These are phyloP conservation scores for Kwoniella newhampshirensis DNA, from an alignment of 768 basidiomycete species.

Conservation along the genomic window DNA sequence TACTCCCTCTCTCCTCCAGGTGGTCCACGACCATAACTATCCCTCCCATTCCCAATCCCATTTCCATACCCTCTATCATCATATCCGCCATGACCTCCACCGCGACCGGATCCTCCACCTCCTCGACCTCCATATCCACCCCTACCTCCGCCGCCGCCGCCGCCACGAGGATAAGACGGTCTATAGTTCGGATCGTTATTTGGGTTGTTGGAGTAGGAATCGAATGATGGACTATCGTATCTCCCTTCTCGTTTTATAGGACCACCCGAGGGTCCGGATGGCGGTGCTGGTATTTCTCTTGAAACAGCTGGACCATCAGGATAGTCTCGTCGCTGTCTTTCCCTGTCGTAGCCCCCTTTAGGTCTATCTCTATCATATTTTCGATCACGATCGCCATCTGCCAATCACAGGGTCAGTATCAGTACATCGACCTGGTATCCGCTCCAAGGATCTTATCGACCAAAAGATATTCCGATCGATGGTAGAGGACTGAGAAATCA, in stretches of 20 bases:
- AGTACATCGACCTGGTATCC: too few relatives aligned
- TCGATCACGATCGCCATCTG: conserved; percentile 6
- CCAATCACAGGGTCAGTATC: too few relatives aligned
- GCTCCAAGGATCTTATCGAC: conserved; percentile 1
- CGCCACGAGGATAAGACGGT: not conserved
- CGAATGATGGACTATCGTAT: not conserved
- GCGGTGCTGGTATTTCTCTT: not conserved
- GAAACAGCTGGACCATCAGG: not conserved
- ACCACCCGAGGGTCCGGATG: not conserved
- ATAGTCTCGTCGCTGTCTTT: not conserved
- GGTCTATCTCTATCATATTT: conserved; percentile 10
- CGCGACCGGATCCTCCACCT: conserved; percentile 1
- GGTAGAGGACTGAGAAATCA: not conserved
- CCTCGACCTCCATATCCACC: conserved; percentile 7
- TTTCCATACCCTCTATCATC: conserved; percentile 21
- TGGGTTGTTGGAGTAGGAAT: conserved; percentile 1
- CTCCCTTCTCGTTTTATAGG: not conserved
- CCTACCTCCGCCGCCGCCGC: conserved; percentile 12
- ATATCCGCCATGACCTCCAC: conserved; percentile 8
- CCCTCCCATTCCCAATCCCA: conserved; percentile 12
- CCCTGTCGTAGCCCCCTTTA: conserved; percentile 3
- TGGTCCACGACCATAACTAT: conserved; percentile 8
- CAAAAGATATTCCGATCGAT: not conserved
- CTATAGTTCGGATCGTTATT: conserved; percentile 20
- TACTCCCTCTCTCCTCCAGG: conserved; percentile 19